Conservation (phyloP, 2,329 filamentous ascomycete species). For the Didymellaceae sp. region DNA sequence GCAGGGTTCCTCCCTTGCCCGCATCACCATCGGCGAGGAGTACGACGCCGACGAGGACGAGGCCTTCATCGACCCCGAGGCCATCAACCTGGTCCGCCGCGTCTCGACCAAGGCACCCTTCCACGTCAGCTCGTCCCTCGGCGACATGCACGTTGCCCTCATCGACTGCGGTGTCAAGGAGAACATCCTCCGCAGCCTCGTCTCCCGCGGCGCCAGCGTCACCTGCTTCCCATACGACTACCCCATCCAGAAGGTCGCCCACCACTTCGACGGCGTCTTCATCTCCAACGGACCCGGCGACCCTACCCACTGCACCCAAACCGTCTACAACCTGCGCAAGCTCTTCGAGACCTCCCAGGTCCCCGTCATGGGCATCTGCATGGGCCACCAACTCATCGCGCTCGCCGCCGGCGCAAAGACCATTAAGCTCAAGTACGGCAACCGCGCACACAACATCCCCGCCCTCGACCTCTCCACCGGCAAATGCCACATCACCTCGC, state of each 20-base stretch:
- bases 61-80: conserved; percentile 90
- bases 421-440: conserved; percentile 98
- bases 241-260: conserved; percentile 96
- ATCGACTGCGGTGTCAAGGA: conserved; percentile 99
- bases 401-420: conserved; percentile 87
- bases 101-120: conserved; percentile 99
- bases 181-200: conserved; percentile 95
- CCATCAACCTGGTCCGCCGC: conserved; percentile 94
- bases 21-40: conserved; percentile 94
- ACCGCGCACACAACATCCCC: conserved; percentile 98
- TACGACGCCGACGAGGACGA: conserved; percentile 99
- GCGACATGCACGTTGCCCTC: conserved; percentile 88
- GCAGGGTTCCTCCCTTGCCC: conserved; percentile 92
- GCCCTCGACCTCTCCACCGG: conserved; percentile 93
- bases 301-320: conserved; percentile 94
- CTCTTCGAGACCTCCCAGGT: conserved; percentile 91
- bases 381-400: conserved; percentile 94
- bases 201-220: conserved; percentile 87
- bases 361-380: conserved; percentile 96
- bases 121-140: conserved; percentile 84
- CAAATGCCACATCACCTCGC: conserved; percentile 96
- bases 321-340: conserved; percentile 88
- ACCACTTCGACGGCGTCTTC: conserved; percentile 98
- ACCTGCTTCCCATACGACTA: conserved; percentile 97
- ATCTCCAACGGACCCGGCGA: conserved; percentile 99